Base-by-base conservation (phyloP, 176 grass and related monocot species). In the Bromus sterilis region DNA sequence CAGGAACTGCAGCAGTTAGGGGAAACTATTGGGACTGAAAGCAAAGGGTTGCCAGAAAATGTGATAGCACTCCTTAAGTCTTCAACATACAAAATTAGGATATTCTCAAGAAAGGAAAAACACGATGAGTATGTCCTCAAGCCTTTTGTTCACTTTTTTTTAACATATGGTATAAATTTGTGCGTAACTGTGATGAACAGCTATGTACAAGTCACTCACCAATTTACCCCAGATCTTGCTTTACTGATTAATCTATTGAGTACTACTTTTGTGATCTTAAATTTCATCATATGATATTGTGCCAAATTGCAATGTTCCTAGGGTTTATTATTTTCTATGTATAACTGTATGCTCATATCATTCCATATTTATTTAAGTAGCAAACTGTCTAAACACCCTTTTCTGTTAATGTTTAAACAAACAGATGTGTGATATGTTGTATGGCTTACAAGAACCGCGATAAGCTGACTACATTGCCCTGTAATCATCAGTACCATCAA, bases 1-100 rank as follows among this genome's bases (percentile, higher is more conserved):
- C 87, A 99, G 96, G 93, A 99, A 88, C 86, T 99, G 62, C 93
- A 91, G 90, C 86, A 93, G 43, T 88, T 95, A 83, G 91, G 91
- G 59, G 93, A 95, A 78, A 76, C 69, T 46, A 99, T 99, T 34
- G 96, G 93, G 36, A 91, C 85, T 28, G 61, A 91, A 86, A 93
- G 91, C 74, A 93, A 84, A 95, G 93, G 96, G 56, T 64, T 99
- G 53, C 70, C 93, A 39, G 85, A 93, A 79, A 69, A 82, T 67
- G 28, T 75, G 68, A 93, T 95, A 91, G 59, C 82, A 39, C 69
- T 71, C 56, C 79, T 95, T 79, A 91, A 66, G 33, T 82, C 84
- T 51, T 89, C 88, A 79, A 90, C 83, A 44, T 88, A 95, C 89
- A 95, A 84, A 88, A 80, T 53, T 58, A 68, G 89, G 57, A 75